phyloP scores from a whole-genome alignment of 805 yeast genomes.

The Yamadazyma paraphyllophila region DNA sequence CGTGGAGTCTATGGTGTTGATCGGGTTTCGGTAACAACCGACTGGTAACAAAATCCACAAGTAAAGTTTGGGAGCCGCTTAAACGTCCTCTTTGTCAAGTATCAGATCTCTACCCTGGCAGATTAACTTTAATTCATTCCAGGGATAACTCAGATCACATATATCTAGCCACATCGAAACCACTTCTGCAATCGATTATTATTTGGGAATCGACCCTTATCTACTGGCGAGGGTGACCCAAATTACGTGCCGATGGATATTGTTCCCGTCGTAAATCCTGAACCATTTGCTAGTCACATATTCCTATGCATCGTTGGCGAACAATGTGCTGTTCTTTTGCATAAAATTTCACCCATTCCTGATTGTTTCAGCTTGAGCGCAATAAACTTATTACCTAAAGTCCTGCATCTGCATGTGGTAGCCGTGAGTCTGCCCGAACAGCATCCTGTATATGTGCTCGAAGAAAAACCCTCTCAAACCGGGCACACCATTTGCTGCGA shows the following conservation, averaged over 20 bases:
- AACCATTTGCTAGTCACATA: background rate
- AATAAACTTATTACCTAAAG: background rate
- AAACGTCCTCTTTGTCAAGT: background rate
- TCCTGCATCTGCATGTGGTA: constrained; percentile 3
- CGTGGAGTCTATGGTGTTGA: background rate
- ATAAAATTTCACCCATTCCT: constrained; percentile 1
- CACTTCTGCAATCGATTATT: too few species aligned
- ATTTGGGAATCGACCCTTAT: too few species aligned
- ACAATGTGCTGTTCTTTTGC: background rate
- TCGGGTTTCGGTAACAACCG: background rate
- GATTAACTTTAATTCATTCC: background rate
- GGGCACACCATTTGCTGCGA: too few species aligned
- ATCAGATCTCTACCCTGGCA: background rate
- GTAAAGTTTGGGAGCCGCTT: background rate
- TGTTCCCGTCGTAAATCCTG: background rate
- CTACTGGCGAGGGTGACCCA: too few species aligned
- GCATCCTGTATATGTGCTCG: background rate
- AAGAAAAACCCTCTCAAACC: too few species aligned
- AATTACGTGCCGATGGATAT: background rate
- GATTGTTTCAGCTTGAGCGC: constrained; percentile 4
- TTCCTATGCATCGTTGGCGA: background rate
- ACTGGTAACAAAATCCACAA: background rate
- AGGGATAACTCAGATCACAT: background rate
- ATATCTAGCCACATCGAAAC: too few species aligned
- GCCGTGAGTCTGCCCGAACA: background rate